phyloP scores from a whole-genome alignment of 176 grass and related monocot genomes.

The Lolium perenne region DNA sequence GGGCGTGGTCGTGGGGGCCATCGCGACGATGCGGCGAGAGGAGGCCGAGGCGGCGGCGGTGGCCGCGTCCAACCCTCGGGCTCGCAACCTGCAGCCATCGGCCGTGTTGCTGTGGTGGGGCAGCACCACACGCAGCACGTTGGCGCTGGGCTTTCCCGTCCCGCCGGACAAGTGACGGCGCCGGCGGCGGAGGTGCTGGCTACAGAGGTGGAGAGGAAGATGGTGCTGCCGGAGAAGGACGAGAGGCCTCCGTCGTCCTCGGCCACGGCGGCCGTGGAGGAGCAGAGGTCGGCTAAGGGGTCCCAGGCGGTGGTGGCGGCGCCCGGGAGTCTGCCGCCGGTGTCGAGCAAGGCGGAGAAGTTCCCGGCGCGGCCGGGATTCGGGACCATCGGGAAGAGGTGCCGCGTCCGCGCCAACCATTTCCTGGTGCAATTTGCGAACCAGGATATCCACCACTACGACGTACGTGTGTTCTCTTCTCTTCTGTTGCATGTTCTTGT shows the following conservation, averaged over 20 bases:
- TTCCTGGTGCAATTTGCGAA: conserved; percentile 56
- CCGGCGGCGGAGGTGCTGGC: background rate
- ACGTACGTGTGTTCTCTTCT: conserved; percentile 35
- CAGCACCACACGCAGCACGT: background rate
- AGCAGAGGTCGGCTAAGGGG: too few relatives aligned
- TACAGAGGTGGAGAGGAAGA: background rate
- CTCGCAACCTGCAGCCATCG: background rate
- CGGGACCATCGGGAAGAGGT: conserved; percentile 37
- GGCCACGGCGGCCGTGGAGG: background rate
- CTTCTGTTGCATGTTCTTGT: background rate
- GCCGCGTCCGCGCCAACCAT: conserved; percentile 58
- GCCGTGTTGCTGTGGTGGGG: background rate
- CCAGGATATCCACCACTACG: conserved; percentile 57
- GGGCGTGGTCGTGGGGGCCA: background rate
- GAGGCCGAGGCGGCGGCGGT: background rate
- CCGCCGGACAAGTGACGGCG: background rate
- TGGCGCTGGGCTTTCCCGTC: background rate
- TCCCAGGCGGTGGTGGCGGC: background rate
- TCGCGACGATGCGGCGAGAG: background rate
- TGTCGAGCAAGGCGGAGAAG: conserved; percentile 47
- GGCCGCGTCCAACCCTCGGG: background rate
- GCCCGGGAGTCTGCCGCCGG: background rate
- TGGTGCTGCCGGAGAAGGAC: background rate
- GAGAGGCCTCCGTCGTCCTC: background rate
- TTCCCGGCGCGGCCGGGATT: conserved; percentile 50